phyloP scores from a whole-genome alignment of 441 rosid species.

The Flueggea neowawraea region DNA sequence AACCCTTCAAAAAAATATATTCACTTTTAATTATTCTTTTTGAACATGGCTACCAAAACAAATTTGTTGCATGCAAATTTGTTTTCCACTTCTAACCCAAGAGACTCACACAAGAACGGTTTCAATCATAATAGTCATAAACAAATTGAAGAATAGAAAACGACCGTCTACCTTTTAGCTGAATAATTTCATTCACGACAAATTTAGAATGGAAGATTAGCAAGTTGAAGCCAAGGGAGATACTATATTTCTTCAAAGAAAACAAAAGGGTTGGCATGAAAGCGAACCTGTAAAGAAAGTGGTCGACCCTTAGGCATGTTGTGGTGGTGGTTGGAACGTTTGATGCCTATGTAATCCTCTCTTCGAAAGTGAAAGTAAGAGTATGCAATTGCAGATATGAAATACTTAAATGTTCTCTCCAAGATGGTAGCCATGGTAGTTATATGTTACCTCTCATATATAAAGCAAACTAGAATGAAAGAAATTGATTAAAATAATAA shows the following conservation, averaged over 20 bases:
- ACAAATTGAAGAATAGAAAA: no score
- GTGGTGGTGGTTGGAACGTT: conserved; percentile 25
- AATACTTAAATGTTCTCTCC: conserved; percentile 43
- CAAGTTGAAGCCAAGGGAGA: background rate
- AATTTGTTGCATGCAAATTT: no score
- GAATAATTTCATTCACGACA: no score
- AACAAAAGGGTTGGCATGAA: conserved; percentile 9
- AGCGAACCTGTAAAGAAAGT: conserved; percentile 78
- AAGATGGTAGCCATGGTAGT: conserved; percentile 38
- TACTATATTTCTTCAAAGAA: background rate
- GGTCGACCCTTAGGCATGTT: conserved; percentile 74
- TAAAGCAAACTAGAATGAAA: conserved; percentile 6
- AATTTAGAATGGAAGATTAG: background rate
- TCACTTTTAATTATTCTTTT: no score
- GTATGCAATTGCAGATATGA: conserved; percentile 52
- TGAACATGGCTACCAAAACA: no score
- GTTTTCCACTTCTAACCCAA: no score
- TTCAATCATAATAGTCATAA: no score
- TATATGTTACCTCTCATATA: conserved; percentile 17
- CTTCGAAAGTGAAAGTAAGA: conserved; percentile 46
- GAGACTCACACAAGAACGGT: no score
- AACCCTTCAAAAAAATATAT: no score
- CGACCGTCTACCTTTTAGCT: no score
- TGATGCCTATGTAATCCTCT: conserved; percentile 26
- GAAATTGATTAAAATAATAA: conserved; percentile 8